A percentile compares a stretch with the other conserved stretches of the same genome.
Conservation (phyloP, 306 rosid species). For the Benincasa hispida region DNA sequence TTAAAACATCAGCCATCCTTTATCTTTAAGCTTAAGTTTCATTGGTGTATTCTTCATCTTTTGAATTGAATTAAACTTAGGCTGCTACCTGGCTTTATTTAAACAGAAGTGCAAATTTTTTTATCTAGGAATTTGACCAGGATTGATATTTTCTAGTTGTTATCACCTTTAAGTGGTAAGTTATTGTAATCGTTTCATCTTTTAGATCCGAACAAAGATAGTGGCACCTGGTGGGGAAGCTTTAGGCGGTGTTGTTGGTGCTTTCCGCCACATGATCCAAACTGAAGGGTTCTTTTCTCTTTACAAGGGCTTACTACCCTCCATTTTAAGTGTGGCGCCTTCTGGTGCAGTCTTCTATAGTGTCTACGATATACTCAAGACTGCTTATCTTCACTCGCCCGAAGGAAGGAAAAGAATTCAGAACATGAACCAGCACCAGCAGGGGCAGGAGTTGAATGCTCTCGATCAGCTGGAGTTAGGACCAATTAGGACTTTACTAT, state of each 20-base stretch:
- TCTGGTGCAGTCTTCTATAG: slow-evolving; percentile 93
- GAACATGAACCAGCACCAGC: slow-evolving; percentile 49
- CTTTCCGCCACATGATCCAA: slow-evolving; percentile 69
- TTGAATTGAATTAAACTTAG: neutral
- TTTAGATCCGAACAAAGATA: slow-evolving; percentile 81
- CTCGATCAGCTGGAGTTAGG: slow-evolving; percentile 92
- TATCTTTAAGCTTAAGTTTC: neutral
- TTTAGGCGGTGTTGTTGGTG: slow-evolving; percentile 83
- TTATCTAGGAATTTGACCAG: neutral
- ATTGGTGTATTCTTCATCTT: neutral
- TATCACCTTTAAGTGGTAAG: neutral
- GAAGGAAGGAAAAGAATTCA: slow-evolving; percentile 73
- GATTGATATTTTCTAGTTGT: neutral
- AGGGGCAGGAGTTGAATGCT: slow-evolving; percentile 58
- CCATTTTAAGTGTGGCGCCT: slow-evolving; percentile 92
- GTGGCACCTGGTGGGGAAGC: slow-evolving; percentile 98
- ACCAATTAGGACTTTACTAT: slow-evolving; percentile 60
- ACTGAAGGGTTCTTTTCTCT: slow-evolving; percentile 90
- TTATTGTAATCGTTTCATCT: slow-evolving; percentile 1
- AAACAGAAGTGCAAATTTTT: neutral
- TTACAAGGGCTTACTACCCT: slow-evolving; percentile 89
- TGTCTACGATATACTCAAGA: slow-evolving; percentile 77
- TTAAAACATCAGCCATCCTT: neutral
- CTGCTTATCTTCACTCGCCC: slow-evolving; percentile 77
- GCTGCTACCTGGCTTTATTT: neutral